Evolutionary conservation across 345 rosid genomes (phyloP).

Genomic region (Schrenkiella parvula): DNA sequence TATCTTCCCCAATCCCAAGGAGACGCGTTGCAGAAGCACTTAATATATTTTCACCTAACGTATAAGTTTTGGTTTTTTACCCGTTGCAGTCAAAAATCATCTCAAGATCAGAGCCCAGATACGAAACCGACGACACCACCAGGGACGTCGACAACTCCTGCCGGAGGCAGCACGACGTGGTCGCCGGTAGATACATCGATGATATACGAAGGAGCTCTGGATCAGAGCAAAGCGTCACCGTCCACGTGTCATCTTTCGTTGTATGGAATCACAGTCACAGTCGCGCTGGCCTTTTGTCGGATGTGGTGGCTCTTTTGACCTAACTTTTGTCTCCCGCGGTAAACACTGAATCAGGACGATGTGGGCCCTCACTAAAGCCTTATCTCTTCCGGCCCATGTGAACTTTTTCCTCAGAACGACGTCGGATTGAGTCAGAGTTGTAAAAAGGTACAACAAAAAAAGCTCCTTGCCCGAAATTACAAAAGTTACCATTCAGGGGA

Average conservation of each 20-base stretch:
- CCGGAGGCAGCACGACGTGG: not conserved
- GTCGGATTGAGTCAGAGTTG: constrained; percentile 32
- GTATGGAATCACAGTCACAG: constrained; percentile 25
- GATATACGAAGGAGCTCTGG: constrained; percentile 70
- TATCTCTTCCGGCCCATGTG: constrained; percentile 27
- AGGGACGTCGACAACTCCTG: not conserved
- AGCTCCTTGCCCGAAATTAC: not conserved
- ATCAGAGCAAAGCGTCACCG: constrained; percentile 42
- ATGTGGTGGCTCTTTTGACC: constrained; percentile 38
- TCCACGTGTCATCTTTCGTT: constrained; percentile 29
- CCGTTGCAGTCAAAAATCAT: constrained; percentile 64
- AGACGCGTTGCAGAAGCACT: constrained; percentile 6
- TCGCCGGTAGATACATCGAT: constrained; percentile 39
- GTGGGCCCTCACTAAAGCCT: constrained; percentile 14
- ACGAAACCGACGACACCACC: constrained; percentile 12
- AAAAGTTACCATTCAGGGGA: not conserved
- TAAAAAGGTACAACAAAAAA: constrained; percentile 25
- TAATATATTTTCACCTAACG: constrained; percentile 19
- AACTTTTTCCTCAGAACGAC: constrained; percentile 25
- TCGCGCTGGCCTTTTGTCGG: constrained; percentile 44
- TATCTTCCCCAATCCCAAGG: not conserved
- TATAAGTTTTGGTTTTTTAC: not conserved
- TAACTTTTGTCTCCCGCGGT: constrained; percentile 9
- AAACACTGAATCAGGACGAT: not conserved
- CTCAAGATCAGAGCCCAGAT: constrained; percentile 41